Evolutionary conservation across 345 rosid species (phyloP).

Genomic region (Corchorus olitorius): DNA sequence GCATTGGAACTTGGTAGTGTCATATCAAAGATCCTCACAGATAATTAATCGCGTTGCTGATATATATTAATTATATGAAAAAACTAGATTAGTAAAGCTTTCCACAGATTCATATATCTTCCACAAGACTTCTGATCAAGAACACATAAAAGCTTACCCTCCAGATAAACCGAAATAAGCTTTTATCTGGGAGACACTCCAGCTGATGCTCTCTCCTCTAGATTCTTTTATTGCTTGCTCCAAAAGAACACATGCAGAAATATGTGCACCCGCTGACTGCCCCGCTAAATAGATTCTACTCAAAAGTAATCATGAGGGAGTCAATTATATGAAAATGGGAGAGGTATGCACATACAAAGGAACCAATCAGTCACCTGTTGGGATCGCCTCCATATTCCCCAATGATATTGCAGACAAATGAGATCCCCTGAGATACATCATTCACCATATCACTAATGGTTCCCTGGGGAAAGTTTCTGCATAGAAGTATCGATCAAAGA

Average conservation of each 20-base stretch:
- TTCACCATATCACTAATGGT: slow-evolving; percentile 88
- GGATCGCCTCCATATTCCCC: slow-evolving; percentile 92
- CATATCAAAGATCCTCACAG: background rate
- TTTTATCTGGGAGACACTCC: slow-evolving; percentile 83
- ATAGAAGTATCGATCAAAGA: slow-evolving; percentile 19
- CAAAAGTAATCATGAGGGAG: slow-evolving; percentile 24
- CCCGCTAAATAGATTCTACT: slow-evolving; percentile 92
- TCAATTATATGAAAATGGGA: slow-evolving; percentile 23
- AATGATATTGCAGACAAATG: slow-evolving; percentile 77
- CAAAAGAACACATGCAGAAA: slow-evolving; percentile 84
- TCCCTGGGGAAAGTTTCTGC: slow-evolving; percentile 97
- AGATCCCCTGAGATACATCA: slow-evolving; percentile 82
- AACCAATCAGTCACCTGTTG: slow-evolving; percentile 50
- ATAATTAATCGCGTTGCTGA: background rate
- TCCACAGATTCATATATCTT: slow-evolving; percentile 7
- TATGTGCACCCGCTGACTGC: slow-evolving; percentile 99
- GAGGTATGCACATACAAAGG: background rate
- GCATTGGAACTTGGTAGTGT: background rate
- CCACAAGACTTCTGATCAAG: slow-evolving; percentile 13
- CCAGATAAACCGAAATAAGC: slow-evolving; percentile 96
- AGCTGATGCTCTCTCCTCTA: slow-evolving; percentile 52
- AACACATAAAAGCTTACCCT: slow-evolving; percentile 50
- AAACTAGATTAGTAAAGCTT: background rate
- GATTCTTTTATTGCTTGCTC: slow-evolving; percentile 92
- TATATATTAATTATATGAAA: background rate